Conservation (phyloP, 169 alveolate species). For the Plasmodium yoelii region DNA sequence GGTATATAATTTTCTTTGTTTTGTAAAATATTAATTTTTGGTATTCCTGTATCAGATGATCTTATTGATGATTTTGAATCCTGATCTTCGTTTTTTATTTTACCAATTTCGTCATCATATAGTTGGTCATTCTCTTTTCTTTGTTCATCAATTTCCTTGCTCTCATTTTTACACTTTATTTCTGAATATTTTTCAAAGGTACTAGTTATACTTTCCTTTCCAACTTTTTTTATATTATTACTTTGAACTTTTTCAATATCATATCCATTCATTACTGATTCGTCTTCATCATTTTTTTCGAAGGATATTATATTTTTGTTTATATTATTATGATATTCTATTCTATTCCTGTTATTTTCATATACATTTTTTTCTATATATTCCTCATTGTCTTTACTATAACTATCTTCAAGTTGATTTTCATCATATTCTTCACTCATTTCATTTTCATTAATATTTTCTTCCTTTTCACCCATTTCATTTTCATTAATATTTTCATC, state of each 20-base stretch:
- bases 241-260: no score
- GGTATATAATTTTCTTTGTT: conserved; percentile 70
- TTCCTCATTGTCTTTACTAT: no score
- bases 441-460: neutral
- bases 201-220: neutral
- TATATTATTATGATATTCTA: no score
- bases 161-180: neutral
- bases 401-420: neutral
- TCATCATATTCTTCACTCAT: neutral
- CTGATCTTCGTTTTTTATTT: neutral
- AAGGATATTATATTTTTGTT: no score
- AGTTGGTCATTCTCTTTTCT: neutral
- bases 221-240: neutral
- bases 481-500: no score
- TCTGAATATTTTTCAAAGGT: neutral
- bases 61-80: conserved; percentile 32
- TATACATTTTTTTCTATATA: no score
- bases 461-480: no score
- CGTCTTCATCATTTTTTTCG: no score
- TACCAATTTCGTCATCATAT: neutral
- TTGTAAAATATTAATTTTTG: conserved; percentile 70
- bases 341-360: no score
- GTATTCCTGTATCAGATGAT: conserved; percentile 62
- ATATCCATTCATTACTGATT: no score
- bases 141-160: neutral